Conservation (phyloP, 2,329 filamentous ascomycete genomes). For the Dothistroma septosporum region DNA sequence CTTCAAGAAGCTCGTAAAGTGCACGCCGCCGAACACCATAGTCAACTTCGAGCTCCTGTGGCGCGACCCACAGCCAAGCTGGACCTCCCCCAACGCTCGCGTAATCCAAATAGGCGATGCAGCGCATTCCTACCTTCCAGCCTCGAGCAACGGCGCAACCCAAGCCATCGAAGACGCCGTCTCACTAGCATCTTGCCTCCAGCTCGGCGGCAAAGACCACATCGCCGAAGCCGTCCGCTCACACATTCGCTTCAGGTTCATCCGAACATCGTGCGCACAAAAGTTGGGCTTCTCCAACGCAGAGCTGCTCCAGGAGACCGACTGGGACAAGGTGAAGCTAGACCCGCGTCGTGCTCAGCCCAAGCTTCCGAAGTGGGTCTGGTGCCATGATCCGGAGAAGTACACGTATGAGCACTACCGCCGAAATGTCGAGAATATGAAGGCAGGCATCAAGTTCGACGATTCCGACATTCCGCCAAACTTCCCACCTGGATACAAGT, state of each 20-base stretch:
- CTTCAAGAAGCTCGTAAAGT: slow-evolving; percentile 44
- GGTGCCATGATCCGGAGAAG: slow-evolving; percentile 27
- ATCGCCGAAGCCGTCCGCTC: slow-evolving; percentile 27
- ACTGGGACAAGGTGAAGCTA: slow-evolving; percentile 48
- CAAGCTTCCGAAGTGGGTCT: slow-evolving; percentile 45
- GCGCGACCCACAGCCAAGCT: slow-evolving; percentile 44
- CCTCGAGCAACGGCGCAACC: slow-evolving; percentile 45
- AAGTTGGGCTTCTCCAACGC: slow-evolving; percentile 48
- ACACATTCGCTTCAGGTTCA: slow-evolving; percentile 39
- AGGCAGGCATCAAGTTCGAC: slow-evolving; percentile 13
- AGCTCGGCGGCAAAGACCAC: slow-evolving; percentile 7
- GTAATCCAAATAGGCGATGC: slow-evolving; percentile 46
- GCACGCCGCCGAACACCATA: slow-evolving; percentile 45
- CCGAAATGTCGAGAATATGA: slow-evolving; percentile 14
- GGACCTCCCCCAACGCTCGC: slow-evolving; percentile 41
- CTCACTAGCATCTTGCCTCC: slow-evolving; percentile 13
- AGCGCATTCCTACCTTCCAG: slow-evolving; percentile 45
- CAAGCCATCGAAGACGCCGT: slow-evolving; percentile 46
- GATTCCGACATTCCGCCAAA: slow-evolving; percentile 20
- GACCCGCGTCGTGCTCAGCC: slow-evolving; percentile 43
- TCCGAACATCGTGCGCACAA: slow-evolving; percentile 47
- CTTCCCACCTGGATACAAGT: slow-evolving; percentile 19
- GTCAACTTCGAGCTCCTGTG: slow-evolving; percentile 49
- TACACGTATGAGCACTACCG: slow-evolving; percentile 24
- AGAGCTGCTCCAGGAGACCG: slow-evolving; percentile 46